Conservation (phyloP, 495 filamentous ascomycete genomes). For the Aspergillus heteromorphus region DNA sequence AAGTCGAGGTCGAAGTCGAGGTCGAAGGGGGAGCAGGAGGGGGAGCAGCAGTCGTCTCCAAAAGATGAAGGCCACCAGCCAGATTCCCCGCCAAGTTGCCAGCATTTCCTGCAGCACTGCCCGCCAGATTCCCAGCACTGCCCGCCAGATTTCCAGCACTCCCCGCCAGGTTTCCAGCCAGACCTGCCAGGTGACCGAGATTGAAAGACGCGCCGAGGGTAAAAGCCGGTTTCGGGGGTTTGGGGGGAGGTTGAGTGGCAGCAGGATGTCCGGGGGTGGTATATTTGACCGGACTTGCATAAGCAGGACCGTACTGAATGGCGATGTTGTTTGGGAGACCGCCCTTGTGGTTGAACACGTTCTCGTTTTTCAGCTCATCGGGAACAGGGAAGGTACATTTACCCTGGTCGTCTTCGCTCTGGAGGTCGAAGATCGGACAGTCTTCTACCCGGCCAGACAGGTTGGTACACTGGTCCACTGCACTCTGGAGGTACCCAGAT, state of each 20-base stretch:
- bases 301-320: conserved; percentile 48
- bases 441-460: conserved; percentile 47
- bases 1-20: background rate
- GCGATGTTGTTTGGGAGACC: conserved; percentile 51
- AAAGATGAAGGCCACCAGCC: conserved; percentile 1
- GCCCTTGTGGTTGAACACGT: conserved; percentile 24
- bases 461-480: conserved; percentile 46
- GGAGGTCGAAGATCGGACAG: conserved; percentile 56
- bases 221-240: conserved; percentile 3
- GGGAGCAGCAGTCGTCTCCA: background rate
- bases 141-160: no score
- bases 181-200: background rate
- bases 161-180: no score
- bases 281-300: conserved; percentile 32
- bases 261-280: conserved; percentile 4
- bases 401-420: conserved; percentile 33
- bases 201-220: conserved; percentile 10
- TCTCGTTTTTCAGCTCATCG: conserved; percentile 30
- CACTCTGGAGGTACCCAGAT: conserved; percentile 34
- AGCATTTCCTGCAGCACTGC: no score
- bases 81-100: no score
- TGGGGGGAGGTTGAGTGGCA: conserved; percentile 3
- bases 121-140: no score
- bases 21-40: background rate
- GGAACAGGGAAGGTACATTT: conserved; percentile 47